These are phyloP conservation scores for Ilex asprella DNA, from an alignment of 257 asterid genomes.

Conservation along the genomic window DNA sequence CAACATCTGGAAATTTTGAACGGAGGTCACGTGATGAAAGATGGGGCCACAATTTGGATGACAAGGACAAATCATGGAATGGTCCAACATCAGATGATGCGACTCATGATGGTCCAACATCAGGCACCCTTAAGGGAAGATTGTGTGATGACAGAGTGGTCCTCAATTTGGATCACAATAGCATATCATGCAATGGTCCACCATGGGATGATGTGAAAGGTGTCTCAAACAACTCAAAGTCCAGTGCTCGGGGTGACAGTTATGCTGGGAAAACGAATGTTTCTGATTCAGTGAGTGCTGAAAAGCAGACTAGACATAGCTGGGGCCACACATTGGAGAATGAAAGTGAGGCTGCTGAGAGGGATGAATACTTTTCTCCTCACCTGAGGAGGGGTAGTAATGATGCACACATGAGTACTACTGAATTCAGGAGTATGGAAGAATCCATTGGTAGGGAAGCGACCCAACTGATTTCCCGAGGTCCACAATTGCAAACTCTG, in stretches of 20 bases:
- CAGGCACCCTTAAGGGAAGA: constrained; percentile 30
- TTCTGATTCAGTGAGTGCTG: constrained; percentile 20
- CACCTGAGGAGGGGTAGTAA: constrained; percentile 21
- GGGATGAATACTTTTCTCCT: constrained; percentile 21
- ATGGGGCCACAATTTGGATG: constrained; percentile 26
- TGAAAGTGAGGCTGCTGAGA: constrained; percentile 23
- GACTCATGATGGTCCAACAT: constrained; percentile 43
- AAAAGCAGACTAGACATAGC: constrained; percentile 23
- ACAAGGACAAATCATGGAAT: constrained; percentile 28
- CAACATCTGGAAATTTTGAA: constrained; percentile 27
- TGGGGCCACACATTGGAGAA: constrained; percentile 19
- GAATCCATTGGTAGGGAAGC: constrained; percentile 23
- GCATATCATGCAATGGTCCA: constrained; percentile 31
- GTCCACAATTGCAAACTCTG: constrained; percentile 23
- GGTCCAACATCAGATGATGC: constrained; percentile 43
- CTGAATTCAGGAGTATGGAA: constrained; percentile 26
- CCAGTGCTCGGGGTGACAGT: constrained; percentile 36
- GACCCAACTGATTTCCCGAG: constrained; percentile 15
- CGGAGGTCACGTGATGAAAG: constrained; percentile 30
- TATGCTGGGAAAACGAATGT: constrained; percentile 16
- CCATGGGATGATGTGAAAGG: constrained; percentile 35
- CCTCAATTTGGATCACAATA: constrained; percentile 24
- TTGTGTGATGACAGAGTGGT: constrained; percentile 31
- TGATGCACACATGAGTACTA: constrained; percentile 21
- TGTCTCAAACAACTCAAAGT: constrained; percentile 20